Base-by-base conservation (phyloP, 2,329 filamentous ascomycete species). In the Botrytis paeoniae region DNA sequence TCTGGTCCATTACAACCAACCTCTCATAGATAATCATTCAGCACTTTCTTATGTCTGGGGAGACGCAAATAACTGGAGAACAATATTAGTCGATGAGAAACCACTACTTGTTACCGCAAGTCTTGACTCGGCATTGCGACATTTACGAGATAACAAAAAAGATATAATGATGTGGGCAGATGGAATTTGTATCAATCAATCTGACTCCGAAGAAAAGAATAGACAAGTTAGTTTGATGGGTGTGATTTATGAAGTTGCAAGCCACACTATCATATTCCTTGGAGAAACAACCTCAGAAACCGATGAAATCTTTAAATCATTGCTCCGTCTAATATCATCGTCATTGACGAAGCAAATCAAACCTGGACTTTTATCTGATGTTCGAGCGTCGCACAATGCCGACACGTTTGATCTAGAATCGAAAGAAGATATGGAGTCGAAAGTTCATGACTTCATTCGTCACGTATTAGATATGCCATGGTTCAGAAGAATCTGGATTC, bases 341-440 rank as follows among this genome's bases (percentile, higher is more conserved):
- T 5, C 35, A 29, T 8, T 25, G 61, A 10, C 2, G 4, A 22
- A 35, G 20, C 29, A 37, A 35, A 25, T 0, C 0, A 60, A 35
- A 37, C 1, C 29, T 6, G 22, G 10, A 3, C 0, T 22, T 43
- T 1, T 32, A 22, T 45, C 14, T 0, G 22, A 43, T 22, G 22
- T 0, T 16, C 32, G 20, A 51, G 1, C 0, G 1, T n/a, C 22
- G 22, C 0, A 60, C 32, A 1, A 4, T 4, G 0, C 16, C 3
- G 18, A 60, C 1, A 10, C 4, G 0, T 39, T 29, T 14, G 6
- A 29, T 64, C 39, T 64, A 18, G 1, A 25, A 4, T 5, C 39
- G 2, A 4, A 43, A 64, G 62, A 12, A 64, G 0, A 65, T 2
- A n/a, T 9, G 3, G 12, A 8, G 14, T 32, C 63, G 12, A 66